Evolutionary conservation across 2,329 filamentous ascomycete genomes (phyloP).

Genomic region (Emericellopsis cladophorae): DNA sequence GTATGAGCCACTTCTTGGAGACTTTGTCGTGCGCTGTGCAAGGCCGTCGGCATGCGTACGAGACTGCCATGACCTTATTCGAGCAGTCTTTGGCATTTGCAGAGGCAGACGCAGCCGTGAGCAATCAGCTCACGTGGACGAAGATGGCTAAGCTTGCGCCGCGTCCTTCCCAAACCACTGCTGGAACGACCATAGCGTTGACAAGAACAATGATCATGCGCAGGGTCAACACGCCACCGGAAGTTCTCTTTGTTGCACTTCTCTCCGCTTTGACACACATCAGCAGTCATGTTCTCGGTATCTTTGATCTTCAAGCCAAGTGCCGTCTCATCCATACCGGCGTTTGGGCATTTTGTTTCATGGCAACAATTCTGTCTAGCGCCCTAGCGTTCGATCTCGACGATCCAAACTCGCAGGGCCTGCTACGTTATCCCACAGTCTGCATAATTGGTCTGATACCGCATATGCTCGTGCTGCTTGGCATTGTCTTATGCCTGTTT

Average conservation of each 20-base stretch:
- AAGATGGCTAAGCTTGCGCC: conserved; percentile 16
- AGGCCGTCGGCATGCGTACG: conserved; percentile 64
- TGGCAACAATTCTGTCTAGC: conserved; percentile 73
- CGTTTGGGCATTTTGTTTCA: conserved; percentile 84
- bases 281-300: conserved; percentile 69
- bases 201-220: conserved; percentile 58
- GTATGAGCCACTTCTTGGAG: conserved; percentile 76
- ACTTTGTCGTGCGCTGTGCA: conserved; percentile 80
- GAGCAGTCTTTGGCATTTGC: conserved; percentile 94
- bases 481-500: conserved; percentile 60
- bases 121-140: conserved; percentile 64
- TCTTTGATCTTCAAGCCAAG: conserved; percentile 66
- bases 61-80: conserved; percentile 92
- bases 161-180: neutral
- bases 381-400: conserved; percentile 49
- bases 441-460: conserved; percentile 93
- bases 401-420: conserved; percentile 46
- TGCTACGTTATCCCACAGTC: conserved; percentile 83
- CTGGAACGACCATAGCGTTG: conserved; percentile 26
- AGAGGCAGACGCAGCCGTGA: conserved; percentile 82
- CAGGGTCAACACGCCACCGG: conserved; percentile 76
- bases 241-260: conserved; percentile 75
- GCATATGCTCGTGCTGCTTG: conserved; percentile 73
- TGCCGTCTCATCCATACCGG: conserved; percentile 79
- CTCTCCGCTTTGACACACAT: conserved; percentile 85